A percentile compares a stretch with the other conserved stretches of the same genome.
These are phyloP conservation scores for Yamadazyma paraphyllophila DNA, from an alignment of 805 yeast species.

Conservation along the genomic window DNA sequence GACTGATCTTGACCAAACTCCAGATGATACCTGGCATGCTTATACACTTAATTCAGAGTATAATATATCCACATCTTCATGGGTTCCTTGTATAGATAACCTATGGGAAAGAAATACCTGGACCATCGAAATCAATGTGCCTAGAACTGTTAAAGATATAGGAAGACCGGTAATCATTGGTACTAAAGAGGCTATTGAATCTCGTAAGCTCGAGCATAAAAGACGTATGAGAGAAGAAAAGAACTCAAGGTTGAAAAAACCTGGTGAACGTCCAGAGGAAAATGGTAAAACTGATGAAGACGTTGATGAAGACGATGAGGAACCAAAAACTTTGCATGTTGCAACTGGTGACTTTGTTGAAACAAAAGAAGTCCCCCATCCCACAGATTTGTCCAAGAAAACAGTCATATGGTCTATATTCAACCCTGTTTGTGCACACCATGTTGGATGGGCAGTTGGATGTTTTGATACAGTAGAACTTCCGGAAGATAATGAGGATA, in stretches of 20 bases:
- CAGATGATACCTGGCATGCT: slow-evolving; percentile 69
- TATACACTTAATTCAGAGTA: slow-evolving; percentile 79
- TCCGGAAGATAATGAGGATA: slow-evolving; percentile 38
- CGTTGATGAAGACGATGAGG: slow-evolving; percentile 46
- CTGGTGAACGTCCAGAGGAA: slow-evolving; percentile 7
- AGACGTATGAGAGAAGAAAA: slow-evolving; percentile 16
- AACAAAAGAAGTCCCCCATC: slow-evolving; percentile 70
- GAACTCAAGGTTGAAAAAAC: slow-evolving; percentile 10
- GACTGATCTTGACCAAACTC: slow-evolving; percentile 28
- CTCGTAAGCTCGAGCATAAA: slow-evolving; percentile 11
- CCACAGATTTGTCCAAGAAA: slow-evolving; percentile 71
- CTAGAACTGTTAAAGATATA: slow-evolving; percentile 74
- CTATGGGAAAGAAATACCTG: slow-evolving; percentile 87
- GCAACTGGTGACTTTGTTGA: slow-evolving; percentile 70
- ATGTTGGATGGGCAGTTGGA: slow-evolving; percentile 93
- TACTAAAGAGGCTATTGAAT: slow-evolving; percentile 20
- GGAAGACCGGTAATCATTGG: slow-evolving; percentile 47
- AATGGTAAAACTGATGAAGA: slow-evolving; percentile 28
- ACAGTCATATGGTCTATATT: slow-evolving; percentile 68
- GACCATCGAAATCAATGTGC: slow-evolving; percentile 85
- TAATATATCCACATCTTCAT: slow-evolving; percentile 83
- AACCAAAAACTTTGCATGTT: slow-evolving; percentile 53
- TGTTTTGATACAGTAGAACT: slow-evolving; percentile 69
- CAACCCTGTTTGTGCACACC: slow-evolving; percentile 90
- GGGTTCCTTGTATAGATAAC: slow-evolving; percentile 96